Evolutionary conservation across 2,329 filamentous ascomycete genomes (phyloP).

Genomic region (Graphilbum ipis-grandicollis): DNA sequence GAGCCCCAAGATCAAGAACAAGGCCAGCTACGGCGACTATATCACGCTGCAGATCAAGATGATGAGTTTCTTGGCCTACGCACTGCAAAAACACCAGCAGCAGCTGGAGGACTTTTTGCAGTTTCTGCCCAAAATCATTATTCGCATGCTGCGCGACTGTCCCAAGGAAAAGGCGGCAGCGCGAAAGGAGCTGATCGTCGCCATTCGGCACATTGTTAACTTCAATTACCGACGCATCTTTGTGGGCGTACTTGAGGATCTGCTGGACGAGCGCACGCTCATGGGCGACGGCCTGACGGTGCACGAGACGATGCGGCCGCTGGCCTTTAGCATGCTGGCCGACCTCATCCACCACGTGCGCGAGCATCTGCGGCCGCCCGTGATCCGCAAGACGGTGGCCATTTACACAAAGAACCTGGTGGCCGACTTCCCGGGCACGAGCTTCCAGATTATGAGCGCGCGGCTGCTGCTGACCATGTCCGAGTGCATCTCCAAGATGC

Average conservation of each 20-base stretch:
- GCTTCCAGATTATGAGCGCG: constrained; percentile 98
- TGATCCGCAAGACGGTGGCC: constrained; percentile 89
- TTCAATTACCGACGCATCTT: constrained; percentile 97
- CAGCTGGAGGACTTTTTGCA: constrained; percentile 79
- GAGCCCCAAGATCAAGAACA: constrained; percentile 82
- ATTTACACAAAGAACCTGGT: constrained; percentile 95
- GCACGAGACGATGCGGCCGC: constrained; percentile 85
- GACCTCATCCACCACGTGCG: constrained; percentile 95
- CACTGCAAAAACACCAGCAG: constrained; percentile 73
- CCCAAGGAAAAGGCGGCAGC: constrained; percentile 86
- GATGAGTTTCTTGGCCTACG: constrained; percentile 94
- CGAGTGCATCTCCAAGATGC: constrained; percentile 87
- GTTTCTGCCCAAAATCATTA: constrained; percentile 72
- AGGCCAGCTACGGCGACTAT: constrained; percentile 89
- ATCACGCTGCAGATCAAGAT: constrained; percentile 98
- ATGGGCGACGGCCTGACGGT: constrained; percentile 94
- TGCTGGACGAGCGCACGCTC: constrained; percentile 82
- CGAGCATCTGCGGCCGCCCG: constrained; percentile 70
- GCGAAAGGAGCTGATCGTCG: constrained; percentile 86
- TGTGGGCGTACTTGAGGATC: constrained; percentile 79
- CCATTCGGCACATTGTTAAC: constrained; percentile 96
- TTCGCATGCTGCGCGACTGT: constrained; percentile 82
- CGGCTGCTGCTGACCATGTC: constrained; percentile 96
- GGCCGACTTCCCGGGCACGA: constrained; percentile 91
- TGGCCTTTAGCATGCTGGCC: constrained; percentile 96